A percentile compares a stretch with the other conserved stretches of the same genome.
phyloP scores from a whole-genome alignment of 1,139 yeast genomes.

The Debaryomyces sp. region DNA sequence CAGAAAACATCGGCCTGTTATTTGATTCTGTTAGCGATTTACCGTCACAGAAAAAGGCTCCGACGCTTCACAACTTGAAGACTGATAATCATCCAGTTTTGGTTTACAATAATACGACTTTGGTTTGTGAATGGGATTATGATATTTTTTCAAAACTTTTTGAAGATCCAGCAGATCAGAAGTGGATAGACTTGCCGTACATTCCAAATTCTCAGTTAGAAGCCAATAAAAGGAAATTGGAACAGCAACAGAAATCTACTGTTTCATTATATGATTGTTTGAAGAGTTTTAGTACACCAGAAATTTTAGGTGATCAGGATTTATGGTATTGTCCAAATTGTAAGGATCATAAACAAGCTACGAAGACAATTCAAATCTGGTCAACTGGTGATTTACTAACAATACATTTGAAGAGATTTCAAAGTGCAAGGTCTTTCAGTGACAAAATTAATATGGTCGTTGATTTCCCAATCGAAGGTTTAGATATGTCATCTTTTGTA shows the following conservation, averaged over 20 bases:
- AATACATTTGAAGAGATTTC: constrained; percentile 88
- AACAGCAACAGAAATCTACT: constrained; percentile 45
- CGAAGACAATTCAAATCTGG: constrained; percentile 92
- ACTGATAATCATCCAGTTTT: constrained; percentile 24
- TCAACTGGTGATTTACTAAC: constrained; percentile 86
- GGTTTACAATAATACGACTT: constrained; percentile 43
- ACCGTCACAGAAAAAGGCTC: background rate
- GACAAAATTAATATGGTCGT: constrained; percentile 88
- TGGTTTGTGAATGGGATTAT: constrained; percentile 75
- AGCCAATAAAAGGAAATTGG: constrained; percentile 41
- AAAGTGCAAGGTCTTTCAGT: constrained; percentile 80
- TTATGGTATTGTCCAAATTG: constrained; percentile 94
- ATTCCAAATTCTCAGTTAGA: constrained; percentile 58
- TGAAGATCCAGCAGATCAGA: constrained; percentile 43
- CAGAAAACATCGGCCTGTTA: constrained; percentile 22
- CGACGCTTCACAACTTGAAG: background rate
- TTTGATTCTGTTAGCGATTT: constrained; percentile 29
- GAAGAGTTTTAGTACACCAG: constrained; percentile 75
- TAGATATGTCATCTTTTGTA: constrained; percentile 68
- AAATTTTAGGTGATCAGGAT: constrained; percentile 85
- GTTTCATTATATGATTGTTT: constrained; percentile 77
- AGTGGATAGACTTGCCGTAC: constrained; percentile 56
- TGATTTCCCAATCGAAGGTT: constrained; percentile 83
- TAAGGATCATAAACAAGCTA: constrained; percentile 86
- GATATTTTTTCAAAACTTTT: constrained; percentile 54